Percentiles rank a stretch among this genome's conserved stretches.
These are phyloP conservation scores for Helianthus tuberosus DNA, from an alignment of 129 eudicot species.

Conservation along the genomic window DNA sequence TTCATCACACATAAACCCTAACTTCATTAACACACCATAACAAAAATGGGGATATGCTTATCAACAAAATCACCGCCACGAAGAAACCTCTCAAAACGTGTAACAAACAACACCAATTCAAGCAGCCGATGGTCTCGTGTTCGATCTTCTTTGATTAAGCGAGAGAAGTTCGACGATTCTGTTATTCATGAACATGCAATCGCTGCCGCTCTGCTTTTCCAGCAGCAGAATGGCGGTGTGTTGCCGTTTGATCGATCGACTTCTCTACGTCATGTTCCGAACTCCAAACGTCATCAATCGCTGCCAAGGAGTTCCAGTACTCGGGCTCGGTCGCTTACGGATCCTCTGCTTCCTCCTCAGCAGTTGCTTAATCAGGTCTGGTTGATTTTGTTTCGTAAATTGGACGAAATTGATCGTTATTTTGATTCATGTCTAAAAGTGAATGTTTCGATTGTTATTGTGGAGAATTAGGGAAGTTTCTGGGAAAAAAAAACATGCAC, in stretches of 20 bases:
- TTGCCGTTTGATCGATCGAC: conserved; percentile 73
- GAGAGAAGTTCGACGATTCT: conserved; percentile 52
- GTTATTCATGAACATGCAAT: conserved; percentile 69
- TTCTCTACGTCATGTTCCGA: conserved; percentile 51
- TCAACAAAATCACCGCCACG: conserved; percentile 40
- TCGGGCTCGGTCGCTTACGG: conserved; percentile 71
- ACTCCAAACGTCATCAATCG: conserved; percentile 46
- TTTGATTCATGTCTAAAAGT: conserved; percentile 5
- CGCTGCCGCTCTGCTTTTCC: conserved; percentile 73
- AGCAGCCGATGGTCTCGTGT: conserved; percentile 62
- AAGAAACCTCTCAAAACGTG: conserved; percentile 42
- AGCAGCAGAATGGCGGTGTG: conserved; percentile 55
- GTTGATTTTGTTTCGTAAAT: background rate
- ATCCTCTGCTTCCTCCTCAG: conserved; percentile 92
- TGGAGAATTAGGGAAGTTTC: conserved; percentile 10
- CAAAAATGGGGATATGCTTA: conserved; percentile 63
- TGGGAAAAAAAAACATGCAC: conserved; percentile 4
- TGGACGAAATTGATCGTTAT: background rate
- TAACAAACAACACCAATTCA: conserved; percentile 36
- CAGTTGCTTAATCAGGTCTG: conserved; percentile 80
- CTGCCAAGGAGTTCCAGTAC: conserved; percentile 84
- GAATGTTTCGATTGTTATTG: background rate
- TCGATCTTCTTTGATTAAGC: conserved; percentile 50
- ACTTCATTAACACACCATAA: background rate
- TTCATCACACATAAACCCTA: conserved; percentile 17